These are phyloP conservation scores for cucumber (Cucumis sativus) DNA, from an alignment of 306 rosid species.

Conservation along the genomic window DNA sequence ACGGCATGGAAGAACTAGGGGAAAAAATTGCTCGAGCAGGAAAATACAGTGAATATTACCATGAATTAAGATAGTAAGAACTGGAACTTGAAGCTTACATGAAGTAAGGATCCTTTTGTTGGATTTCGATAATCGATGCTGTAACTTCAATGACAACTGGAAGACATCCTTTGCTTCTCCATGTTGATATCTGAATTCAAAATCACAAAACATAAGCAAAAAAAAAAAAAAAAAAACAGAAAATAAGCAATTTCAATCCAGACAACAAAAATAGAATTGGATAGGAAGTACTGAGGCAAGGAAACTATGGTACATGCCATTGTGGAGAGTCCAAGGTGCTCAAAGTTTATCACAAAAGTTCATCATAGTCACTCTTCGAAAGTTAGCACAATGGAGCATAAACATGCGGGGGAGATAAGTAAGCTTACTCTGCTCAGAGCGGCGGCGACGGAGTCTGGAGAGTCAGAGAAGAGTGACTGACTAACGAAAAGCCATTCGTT, in stretches of 20 bases:
- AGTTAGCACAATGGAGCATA: neutral
- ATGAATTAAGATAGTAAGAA: neutral
- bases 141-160: conserved; percentile 66
- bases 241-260: neutral
- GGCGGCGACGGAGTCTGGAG: conserved; percentile 38
- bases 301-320: neutral
- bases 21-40: neutral
- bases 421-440: conserved; percentile 53
- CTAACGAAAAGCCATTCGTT: conserved; percentile 74
- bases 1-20: neutral
- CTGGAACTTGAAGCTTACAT: conserved; percentile 24
- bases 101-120: conserved; percentile 44
- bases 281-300: neutral
- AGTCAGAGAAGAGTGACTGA: conserved; percentile 52
- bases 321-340: neutral
- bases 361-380: neutral
- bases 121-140: conserved; percentile 62
- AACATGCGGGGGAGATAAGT: neutral
- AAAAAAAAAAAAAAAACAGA: neutral
- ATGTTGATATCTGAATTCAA: conserved; percentile 43
- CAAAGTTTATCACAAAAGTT: neutral
- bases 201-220: neutral
- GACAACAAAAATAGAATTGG: neutral
- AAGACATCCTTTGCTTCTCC: conserved; percentile 81
- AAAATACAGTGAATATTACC: neutral